These are phyloP conservation scores for Geotrichum fermentans DNA, from an alignment of 1,139 yeast species.

Conservation along the genomic window DNA sequence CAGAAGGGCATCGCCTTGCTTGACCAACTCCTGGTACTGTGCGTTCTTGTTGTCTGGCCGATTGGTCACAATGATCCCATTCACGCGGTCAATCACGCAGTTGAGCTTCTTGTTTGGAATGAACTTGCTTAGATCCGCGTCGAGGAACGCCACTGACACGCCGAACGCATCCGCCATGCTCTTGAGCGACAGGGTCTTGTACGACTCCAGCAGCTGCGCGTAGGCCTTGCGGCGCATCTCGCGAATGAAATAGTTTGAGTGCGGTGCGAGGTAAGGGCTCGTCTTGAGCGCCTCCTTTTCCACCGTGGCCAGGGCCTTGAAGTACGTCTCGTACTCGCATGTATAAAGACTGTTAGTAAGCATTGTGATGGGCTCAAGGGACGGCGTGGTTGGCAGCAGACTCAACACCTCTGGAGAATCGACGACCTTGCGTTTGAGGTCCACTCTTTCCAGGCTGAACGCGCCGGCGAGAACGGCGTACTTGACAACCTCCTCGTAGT, in stretches of 20 bases:
- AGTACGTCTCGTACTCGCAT: conserved; percentile 78
- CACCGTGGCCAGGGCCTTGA: conserved; percentile 72
- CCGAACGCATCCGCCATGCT: conserved; percentile 95
- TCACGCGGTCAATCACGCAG: conserved; percentile 93
- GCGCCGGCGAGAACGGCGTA: conserved; percentile 87
- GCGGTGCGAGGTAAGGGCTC: conserved; percentile 72
- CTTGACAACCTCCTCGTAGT: conserved; percentile 85
- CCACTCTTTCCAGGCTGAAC: conserved; percentile 74
- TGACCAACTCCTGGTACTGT: conserved; percentile 82
- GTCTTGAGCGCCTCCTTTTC: conserved; percentile 68
- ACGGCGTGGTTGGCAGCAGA: conserved; percentile 64
- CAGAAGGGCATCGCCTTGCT: conserved; percentile 87
- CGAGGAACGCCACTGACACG: conserved; percentile 75
- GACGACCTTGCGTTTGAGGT: conserved; percentile 74
- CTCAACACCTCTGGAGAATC: conserved; percentile 94
- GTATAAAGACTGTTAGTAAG: conserved; percentile 84
- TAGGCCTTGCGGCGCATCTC: conserved; percentile 96
- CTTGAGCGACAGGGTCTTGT: conserved; percentile 80
- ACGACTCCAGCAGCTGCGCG: conserved; percentile 88
- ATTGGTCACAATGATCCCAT: conserved; percentile 92
- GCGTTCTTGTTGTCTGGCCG: conserved; percentile 94
- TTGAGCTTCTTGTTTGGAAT: conserved; percentile 90
- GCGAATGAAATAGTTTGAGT: conserved; percentile 77
- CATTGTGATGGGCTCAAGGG: conserved; percentile 75
- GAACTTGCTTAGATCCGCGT: conserved; percentile 76